Conservation (phyloP, 306 rosid species). For the Vigna angularis region DNA sequence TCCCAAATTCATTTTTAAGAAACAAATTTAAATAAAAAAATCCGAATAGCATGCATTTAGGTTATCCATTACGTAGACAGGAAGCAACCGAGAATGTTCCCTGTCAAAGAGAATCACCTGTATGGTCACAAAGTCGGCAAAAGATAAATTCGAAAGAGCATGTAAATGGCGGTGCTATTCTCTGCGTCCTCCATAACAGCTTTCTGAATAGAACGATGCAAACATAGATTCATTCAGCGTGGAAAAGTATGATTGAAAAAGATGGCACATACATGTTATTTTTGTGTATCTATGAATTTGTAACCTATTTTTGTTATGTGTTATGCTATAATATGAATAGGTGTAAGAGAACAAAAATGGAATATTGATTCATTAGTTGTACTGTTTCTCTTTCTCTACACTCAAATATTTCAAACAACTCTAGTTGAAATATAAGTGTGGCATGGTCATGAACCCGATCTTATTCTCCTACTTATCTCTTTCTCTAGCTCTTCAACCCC, state of each 20-base stretch:
- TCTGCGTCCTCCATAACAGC: not conserved
- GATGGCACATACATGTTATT: not conserved
- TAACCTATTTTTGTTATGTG: not conserved
- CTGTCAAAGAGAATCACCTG: not conserved
- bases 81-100: not conserved
- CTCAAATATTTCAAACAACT: constrained; percentile 25
- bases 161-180: not conserved
- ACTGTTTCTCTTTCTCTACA: constrained; percentile 40
- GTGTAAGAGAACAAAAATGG: not conserved
- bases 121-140: not conserved
- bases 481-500: constrained; percentile 87
- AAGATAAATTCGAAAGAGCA: not conserved
- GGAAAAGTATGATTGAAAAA: no score
- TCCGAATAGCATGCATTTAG: no score
- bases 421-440: not conserved
- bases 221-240: no score
- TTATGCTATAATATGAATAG: not conserved
- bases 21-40: no score
- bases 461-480: constrained; percentile 71
- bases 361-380: constrained; percentile 16
- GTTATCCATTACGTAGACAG: no score
- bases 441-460: constrained; percentile 44
- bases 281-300: not conserved
- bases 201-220: no score
- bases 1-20: no score